Evolutionary conservation across 805 yeast genomes (phyloP).

Genomic region (Trichomonascus vanleenenianus): DNA sequence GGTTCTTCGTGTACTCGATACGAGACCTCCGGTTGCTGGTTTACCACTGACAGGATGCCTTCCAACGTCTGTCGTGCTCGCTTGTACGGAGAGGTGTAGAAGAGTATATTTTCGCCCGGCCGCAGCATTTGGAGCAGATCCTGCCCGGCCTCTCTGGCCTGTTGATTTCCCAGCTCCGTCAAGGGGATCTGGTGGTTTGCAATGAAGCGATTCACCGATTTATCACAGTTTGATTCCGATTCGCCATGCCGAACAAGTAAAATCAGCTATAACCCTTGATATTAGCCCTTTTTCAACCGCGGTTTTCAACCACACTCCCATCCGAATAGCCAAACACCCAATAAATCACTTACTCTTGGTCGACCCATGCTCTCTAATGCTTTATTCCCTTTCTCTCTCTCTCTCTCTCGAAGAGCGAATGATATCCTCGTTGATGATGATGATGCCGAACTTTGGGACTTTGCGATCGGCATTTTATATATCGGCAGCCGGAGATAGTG

Average conservation of each 20-base stretch:
- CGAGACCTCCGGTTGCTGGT: constrained; percentile 32
- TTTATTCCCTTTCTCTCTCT: no score
- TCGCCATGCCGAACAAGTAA: constrained; percentile 87
- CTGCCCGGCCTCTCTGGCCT: constrained; percentile 32
- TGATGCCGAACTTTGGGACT: no score
- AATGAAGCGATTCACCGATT: constrained; percentile 63
- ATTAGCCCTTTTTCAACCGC: no score
- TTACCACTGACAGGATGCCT: constrained; percentile 53
- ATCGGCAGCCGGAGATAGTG: no score
- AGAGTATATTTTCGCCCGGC: constrained; percentile 52
- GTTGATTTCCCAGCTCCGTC: constrained; percentile 58
- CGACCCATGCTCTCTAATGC: constrained; percentile 34
- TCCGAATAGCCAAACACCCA: background rate
- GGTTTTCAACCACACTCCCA: no score
- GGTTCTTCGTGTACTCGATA: constrained; percentile 77
- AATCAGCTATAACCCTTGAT: constrained; percentile 41
- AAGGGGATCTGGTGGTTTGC: constrained; percentile 78
- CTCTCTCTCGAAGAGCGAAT: no score
- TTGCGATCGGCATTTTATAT: no score
- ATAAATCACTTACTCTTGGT: constrained; percentile 34
- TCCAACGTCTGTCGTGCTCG: constrained; percentile 81
- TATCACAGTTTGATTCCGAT: constrained; percentile 83
- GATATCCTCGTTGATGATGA: no score
- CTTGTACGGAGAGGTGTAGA: constrained; percentile 80
- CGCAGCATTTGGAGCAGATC: constrained; percentile 30